These are phyloP conservation scores for Luffa aegyptiaca DNA, from an alignment of 306 rosid genomes.

Conservation along the genomic window DNA sequence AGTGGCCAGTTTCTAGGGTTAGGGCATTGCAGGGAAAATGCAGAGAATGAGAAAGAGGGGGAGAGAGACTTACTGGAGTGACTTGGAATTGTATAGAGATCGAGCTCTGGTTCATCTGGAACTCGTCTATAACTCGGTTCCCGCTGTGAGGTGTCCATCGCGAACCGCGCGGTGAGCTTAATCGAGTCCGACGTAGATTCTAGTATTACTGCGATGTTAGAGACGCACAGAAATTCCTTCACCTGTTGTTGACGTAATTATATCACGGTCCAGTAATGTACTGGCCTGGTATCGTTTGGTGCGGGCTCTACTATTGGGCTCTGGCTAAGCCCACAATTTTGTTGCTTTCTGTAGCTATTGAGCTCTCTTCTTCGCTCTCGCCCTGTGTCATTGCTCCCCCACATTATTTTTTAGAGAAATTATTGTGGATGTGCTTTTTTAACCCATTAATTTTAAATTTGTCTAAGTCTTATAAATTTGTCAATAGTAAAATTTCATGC, in stretches of 20 bases:
- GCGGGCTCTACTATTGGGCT: not conserved
- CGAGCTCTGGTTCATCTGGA: conserved; percentile 73
- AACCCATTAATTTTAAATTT: no score
- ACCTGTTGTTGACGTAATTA: not conserved
- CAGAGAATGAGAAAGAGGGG: not conserved
- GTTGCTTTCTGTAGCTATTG: not conserved
- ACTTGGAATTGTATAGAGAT: conserved; percentile 86
- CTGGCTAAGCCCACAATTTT: not conserved
- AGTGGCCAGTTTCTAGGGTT: not conserved
- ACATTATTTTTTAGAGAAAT: no score
- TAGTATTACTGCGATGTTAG: not conserved
- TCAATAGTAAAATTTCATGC: no score
- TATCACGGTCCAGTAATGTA: not conserved
- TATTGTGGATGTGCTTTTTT: no score
- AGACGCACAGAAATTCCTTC: not conserved
- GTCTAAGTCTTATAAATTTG: no score
- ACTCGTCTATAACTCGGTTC: conserved; percentile 39
- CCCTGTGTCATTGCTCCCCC: no score
- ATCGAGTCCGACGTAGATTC: conserved; percentile 6
- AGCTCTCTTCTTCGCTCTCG: not conserved
- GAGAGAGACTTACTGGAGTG: conserved; percentile 55
- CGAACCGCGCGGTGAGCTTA: conserved; percentile 17
- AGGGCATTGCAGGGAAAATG: not conserved
- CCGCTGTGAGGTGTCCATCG: conserved; percentile 36
- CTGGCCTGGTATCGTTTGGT: not conserved